Evolutionary conservation across 768 basidiomycete species (phyloP).

Genomic region (Solioccasus polychromus): DNA sequence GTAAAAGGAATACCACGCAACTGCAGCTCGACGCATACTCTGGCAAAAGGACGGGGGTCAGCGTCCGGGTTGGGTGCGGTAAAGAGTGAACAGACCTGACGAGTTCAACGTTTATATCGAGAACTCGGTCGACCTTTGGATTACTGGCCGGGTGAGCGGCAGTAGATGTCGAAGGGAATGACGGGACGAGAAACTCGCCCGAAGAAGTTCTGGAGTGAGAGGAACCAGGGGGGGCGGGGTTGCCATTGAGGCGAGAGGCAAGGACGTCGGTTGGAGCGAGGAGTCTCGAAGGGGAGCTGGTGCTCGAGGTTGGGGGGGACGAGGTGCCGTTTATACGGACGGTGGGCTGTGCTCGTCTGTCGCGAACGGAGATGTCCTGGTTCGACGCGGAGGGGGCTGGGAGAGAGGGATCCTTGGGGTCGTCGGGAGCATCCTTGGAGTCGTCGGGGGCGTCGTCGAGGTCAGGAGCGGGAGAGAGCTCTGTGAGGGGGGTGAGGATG

Average conservation of each 20-base stretch:
- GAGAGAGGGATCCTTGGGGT: constrained; percentile 21
- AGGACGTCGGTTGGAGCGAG: constrained; percentile 19
- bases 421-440: constrained; percentile 36
- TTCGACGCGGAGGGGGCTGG: constrained; percentile 17
- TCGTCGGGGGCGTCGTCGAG: constrained; percentile 40
- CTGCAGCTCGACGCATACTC: constrained; percentile 63
- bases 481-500: constrained; percentile 70
- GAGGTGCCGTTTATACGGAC: constrained; percentile 23
- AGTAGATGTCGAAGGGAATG: constrained; percentile 25
- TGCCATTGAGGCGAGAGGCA: constrained; percentile 22
- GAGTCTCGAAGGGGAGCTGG: constrained; percentile 22
- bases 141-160: constrained; percentile 9
- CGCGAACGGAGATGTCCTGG: constrained; percentile 14
- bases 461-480: constrained; percentile 67
- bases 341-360: constrained; percentile 17
- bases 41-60: constrained; percentile 24
- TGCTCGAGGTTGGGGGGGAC: constrained; percentile 17
- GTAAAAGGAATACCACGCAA: constrained; percentile 42
- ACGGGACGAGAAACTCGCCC: constrained; percentile 28
- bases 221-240: constrained; percentile 12
- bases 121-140: constrained; percentile 53
- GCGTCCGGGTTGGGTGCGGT: constrained; percentile 1
- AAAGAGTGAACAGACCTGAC: constrained; percentile 49
- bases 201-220: constrained; percentile 29
- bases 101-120: constrained; percentile 69